phyloP scores from a whole-genome alignment of 495 filamentous ascomycete species.

The Stereocaulon alpinum region DNA sequence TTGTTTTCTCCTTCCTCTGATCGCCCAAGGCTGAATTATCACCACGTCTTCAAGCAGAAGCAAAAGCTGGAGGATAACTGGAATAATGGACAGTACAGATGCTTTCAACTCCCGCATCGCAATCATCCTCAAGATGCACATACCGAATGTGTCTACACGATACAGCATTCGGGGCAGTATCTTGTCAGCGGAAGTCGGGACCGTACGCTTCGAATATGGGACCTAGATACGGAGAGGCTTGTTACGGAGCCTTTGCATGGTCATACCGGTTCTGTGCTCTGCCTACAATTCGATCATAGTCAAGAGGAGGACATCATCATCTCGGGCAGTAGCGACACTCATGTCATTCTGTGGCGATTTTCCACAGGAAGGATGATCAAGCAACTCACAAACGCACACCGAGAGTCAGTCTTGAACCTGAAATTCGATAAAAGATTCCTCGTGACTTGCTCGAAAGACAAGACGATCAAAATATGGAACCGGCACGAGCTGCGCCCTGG shows the following conservation, averaged over 20 bases:
- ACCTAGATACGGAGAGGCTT: constrained; percentile 70
- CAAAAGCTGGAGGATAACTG: constrained; percentile 82
- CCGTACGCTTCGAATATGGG: constrained; percentile 79
- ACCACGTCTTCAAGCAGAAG: constrained; percentile 82
- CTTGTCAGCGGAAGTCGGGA: constrained; percentile 93
- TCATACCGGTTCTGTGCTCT: constrained; percentile 80
- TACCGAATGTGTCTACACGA: constrained; percentile 85
- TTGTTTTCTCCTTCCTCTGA: constrained; percentile 12
- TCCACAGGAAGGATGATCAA: constrained; percentile 76
- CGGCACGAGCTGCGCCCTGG: constrained; percentile 56
- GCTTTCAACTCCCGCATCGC: constrained; percentile 84
- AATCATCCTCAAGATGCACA: constrained; percentile 74
- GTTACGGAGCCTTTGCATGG: constrained; percentile 58
- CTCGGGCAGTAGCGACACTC: constrained; percentile 83
- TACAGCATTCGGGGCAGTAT: constrained; percentile 75
- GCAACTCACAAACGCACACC: constrained; percentile 62
- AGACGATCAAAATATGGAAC: constrained; percentile 91
- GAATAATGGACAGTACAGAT: constrained; percentile 67
- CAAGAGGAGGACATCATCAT: constrained; percentile 85
- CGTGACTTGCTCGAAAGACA: constrained; percentile 95
- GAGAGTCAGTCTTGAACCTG: constrained; percentile 89
- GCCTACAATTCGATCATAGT: constrained; percentile 91
- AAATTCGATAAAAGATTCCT: constrained; percentile 84
- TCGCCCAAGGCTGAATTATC: constrained; percentile 54
- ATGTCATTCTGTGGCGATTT: constrained; percentile 86